A percentile compares a stretch with the other conserved stretches of the same genome.
Evolutionary conservation across 768 basidiomycete species (phyloP).

Genomic region (Suillus subluteus): DNA sequence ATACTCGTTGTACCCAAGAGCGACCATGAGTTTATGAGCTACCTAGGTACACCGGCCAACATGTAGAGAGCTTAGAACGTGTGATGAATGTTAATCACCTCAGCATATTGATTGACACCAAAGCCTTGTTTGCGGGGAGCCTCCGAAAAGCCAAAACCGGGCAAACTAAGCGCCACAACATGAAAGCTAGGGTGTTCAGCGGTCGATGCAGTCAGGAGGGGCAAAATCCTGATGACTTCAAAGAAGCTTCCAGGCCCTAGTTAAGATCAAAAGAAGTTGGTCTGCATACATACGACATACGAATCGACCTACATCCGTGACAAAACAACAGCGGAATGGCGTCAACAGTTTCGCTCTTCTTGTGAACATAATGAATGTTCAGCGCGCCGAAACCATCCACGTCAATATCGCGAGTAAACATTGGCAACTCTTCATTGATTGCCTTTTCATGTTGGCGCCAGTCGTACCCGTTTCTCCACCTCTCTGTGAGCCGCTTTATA

Average conservation of each 20-base stretch:
- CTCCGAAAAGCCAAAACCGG: slow-evolving; percentile 57
- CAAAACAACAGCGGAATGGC: slow-evolving; percentile 65
- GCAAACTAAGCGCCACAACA: slow-evolving; percentile 47
- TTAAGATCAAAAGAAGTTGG: neutral
- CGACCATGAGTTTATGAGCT: slow-evolving; percentile 51
- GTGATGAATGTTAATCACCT: slow-evolving; percentile 38
- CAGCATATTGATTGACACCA: slow-evolving; percentile 49
- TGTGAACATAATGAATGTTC: slow-evolving; percentile 63
- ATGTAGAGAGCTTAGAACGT: slow-evolving; percentile 3
- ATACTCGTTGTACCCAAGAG: slow-evolving; percentile 35
- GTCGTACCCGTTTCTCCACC: slow-evolving; percentile 58
- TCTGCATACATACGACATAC: neutral
- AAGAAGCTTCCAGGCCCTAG: slow-evolving; percentile 66
- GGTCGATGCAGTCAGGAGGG: slow-evolving; percentile 47
- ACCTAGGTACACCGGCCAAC: slow-evolving; percentile 33
- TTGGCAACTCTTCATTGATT: slow-evolving; percentile 40
- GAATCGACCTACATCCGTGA: slow-evolving; percentile 50
- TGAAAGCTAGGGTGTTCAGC: slow-evolving; percentile 59
- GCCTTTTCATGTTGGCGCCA: slow-evolving; percentile 56
- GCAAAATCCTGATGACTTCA: slow-evolving; percentile 57
- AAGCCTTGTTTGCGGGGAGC: slow-evolving; percentile 59
- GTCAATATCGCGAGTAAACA: slow-evolving; percentile 51
- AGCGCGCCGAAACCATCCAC: slow-evolving; percentile 51
- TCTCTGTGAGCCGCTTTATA: slow-evolving; percentile 47
- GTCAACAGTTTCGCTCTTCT: slow-evolving; percentile 44